Evolutionary conservation across 768 basidiomycete genomes (phyloP).

Genomic region (Trametes elegans): DNA sequence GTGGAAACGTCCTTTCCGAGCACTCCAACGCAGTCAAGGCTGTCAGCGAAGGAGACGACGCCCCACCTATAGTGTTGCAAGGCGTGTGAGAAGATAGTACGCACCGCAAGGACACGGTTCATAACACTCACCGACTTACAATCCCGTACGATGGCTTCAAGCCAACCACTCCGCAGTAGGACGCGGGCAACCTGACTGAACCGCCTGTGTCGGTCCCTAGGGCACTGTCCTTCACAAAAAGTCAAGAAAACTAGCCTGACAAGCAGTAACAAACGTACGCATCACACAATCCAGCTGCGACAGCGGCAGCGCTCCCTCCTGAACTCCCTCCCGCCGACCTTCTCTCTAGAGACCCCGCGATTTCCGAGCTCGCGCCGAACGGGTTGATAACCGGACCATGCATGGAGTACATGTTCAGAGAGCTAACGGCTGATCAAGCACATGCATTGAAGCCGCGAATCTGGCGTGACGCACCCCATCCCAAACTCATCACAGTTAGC

Average conservation of each 20-base stretch:
- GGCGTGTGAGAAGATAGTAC: neutral
- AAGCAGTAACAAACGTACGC: constrained; percentile 54
- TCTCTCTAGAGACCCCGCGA: constrained; percentile 31
- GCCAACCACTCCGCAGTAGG: constrained; percentile 90
- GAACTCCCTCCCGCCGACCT: constrained; percentile 90
- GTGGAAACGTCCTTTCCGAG: constrained; percentile 54
- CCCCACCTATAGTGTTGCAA: constrained; percentile 60
- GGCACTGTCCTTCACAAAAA: constrained; percentile 50
- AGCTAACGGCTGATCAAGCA: constrained; percentile 42
- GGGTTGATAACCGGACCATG: constrained; percentile 86
- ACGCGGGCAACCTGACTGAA: constrained; percentile 88
- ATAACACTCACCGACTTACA: constrained; percentile 53
- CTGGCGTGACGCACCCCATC: constrained; percentile 72
- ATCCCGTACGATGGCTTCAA: constrained; percentile 95
- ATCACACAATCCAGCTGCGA: constrained; percentile 79
- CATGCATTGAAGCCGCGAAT: neutral
- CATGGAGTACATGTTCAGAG: constrained; percentile 68
- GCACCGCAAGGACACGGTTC: constrained; percentile 33
- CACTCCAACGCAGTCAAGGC: constrained; percentile 91
- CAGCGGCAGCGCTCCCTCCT: constrained; percentile 93
- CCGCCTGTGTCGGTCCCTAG: constrained; percentile 95
- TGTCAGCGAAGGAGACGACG: constrained; percentile 90
- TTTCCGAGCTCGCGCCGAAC: constrained; percentile 28
- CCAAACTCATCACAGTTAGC: constrained; percentile 98
- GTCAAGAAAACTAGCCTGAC: neutral